Evolutionary conservation across 768 basidiomycete species (phyloP).

Genomic region (Pleurotus ostreatus): DNA sequence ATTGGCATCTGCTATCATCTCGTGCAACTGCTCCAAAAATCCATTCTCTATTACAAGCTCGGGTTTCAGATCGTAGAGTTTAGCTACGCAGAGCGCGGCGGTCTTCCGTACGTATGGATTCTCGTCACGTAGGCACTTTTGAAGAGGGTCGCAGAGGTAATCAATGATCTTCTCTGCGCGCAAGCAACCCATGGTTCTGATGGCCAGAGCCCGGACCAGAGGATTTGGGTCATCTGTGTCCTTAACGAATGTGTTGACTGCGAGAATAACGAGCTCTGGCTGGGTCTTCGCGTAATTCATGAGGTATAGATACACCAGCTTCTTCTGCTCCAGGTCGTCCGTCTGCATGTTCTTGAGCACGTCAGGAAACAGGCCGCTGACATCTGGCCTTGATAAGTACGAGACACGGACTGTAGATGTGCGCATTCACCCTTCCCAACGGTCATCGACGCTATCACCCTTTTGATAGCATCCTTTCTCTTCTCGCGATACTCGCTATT

Average conservation of each 20-base stretch:
- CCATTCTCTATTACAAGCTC: constrained; percentile 93
- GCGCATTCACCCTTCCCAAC: constrained; percentile 81
- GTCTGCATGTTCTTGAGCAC: constrained; percentile 99
- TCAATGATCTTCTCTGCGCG: constrained; percentile 99
- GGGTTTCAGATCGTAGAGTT: constrained; percentile 96
- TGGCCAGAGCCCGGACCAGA: constrained; percentile 91
- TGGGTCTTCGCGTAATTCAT: constrained; percentile 99
- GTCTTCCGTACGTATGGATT: constrained; percentile 99
- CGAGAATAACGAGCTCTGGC: constrained; percentile 97
- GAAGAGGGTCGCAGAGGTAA: constrained; percentile 94
- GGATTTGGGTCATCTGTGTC: constrained; percentile 97
- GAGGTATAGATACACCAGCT: constrained; percentile 97
- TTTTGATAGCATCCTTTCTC: constrained; percentile 98
- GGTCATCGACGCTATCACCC: constrained; percentile 97
- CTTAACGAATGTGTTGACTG: constrained; percentile 98
- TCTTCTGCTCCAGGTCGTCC: constrained; percentile 99
- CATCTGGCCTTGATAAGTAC: constrained; percentile 45
- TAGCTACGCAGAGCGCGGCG: constrained; percentile 94
- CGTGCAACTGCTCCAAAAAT: constrained; percentile 82
- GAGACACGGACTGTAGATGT: constrained; percentile 12
- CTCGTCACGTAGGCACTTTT: constrained; percentile 89
- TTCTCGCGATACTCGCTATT: constrained; percentile 96
- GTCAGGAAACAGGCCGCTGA: constrained; percentile 94
- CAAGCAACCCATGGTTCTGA: constrained; percentile 96
- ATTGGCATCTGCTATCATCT: constrained; percentile 94